Evolutionary conservation across 2,329 filamentous ascomycete species (phyloP), one percentile per base, ranked within the genome.

Genomic region (Fusarium marasasianum): DNA sequence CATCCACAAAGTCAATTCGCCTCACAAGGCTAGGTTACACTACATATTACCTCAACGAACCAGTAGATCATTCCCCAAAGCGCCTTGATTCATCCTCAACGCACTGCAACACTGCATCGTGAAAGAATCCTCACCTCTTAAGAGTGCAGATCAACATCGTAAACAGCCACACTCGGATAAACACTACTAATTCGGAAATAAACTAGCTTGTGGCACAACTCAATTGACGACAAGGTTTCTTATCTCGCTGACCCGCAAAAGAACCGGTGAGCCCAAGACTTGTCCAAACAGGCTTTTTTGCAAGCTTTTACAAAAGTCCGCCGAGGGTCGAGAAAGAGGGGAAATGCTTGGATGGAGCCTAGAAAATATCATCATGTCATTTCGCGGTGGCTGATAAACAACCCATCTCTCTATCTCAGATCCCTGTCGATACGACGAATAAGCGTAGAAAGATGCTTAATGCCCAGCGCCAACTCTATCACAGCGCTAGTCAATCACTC

Each of bases 361-460:
- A 61, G 59, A 29, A 44, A 17, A 38, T 37, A 68, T 68, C 35
- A 63, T 64, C 54, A 60, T 45, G 58, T 47, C 43, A 63, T 55
- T 53, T 53, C 37, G 47, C 38, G 45, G 59, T 65, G 70, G 54
- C 66, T 60, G 37, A 65, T 33, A 38, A 20, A 54, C 45, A 43
- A 43, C 24, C 3, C 55, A 18, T 51, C 24, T 33, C 20, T 56
- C 31, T 66, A 63, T 63, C 58, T 38, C 22, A 8, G 8, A 71
- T 43, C 69, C 69, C 61, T 71, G 66, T 48, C n/a, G n/a, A 47
- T 22, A 22, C 56, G 40, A 69, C 68, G 56, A 68, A 72, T 69
- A 74, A 74, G 63, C 67, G 56, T 69, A 71, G 58, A 69, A 72
- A 59, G 71, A 74, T 74, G 72, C 68, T 74, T 72, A 74, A 53